phyloP scores from a whole-genome alignment of 441 rosid species.

The Breynia disticha region DNA sequence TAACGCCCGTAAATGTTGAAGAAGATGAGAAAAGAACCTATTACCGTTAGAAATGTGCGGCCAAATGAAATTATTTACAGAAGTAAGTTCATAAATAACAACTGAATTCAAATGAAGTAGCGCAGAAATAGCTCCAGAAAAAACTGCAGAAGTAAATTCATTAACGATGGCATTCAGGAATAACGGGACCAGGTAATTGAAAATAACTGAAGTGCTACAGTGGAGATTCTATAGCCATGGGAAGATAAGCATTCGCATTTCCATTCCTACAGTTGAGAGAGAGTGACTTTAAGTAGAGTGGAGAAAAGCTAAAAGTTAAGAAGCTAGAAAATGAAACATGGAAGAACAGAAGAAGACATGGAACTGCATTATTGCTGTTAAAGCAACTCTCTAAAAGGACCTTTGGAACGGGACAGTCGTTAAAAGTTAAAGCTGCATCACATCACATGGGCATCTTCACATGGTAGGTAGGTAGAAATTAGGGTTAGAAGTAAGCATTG shows the following conservation, averaged over 20 bases:
- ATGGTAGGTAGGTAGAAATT: not conserved
- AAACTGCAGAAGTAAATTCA: not conserved
- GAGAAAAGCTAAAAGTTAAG: slow-evolving; percentile 7
- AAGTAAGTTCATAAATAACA: no score
- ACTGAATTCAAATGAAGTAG: no score
- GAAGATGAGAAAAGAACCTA: no score
- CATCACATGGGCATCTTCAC: no score
- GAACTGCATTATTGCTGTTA: slow-evolving; percentile 25
- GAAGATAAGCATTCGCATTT: slow-evolving; percentile 4
- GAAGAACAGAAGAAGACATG: slow-evolving; percentile 19
- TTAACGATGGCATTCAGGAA: not conserved
- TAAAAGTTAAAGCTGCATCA: no score
- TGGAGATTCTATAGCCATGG: slow-evolving; percentile 20
- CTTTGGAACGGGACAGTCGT: slow-evolving; percentile 12
- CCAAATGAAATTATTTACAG: no score
- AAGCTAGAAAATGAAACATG: slow-evolving; percentile 15
- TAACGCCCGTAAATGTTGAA: no score
- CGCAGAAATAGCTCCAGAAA: not conserved
- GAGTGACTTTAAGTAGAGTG: slow-evolving; percentile 16
- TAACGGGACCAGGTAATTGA: not conserved
- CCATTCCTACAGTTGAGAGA: slow-evolving; percentile 6
- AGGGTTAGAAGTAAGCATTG: not conserved
- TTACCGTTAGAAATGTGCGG: no score
- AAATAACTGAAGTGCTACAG: slow-evolving; percentile 7
- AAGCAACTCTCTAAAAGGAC: slow-evolving; percentile 13